Evolutionary conservation across 2,329 filamentous ascomycete genomes (phyloP), one percentile per base, ranked within the genome.

Genomic region (Cladophialophora immunda): DNA sequence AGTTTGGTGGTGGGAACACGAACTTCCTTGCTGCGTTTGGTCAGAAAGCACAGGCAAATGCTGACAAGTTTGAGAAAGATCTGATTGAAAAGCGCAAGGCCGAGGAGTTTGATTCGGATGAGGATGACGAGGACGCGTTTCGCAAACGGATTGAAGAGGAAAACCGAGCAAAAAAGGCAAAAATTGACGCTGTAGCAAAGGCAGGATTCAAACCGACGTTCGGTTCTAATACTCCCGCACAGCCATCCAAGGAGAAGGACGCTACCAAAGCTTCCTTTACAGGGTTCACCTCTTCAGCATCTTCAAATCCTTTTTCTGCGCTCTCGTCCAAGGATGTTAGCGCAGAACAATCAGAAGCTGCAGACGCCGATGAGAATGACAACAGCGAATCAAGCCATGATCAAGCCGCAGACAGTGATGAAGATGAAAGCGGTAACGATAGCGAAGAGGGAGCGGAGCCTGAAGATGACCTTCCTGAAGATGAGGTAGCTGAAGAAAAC

Each of bases 101-200:
- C 3, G 82, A 84, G 58, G 82, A 84, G 25, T 84, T 81, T 66
- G 83, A 85, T 68, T 84, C 82, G 7, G 83, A 84, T 15, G 82
- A 84, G 62, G 82, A 85, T 50, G 81, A 84, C 52, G 80, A 83
- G 68, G 82, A 76, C 30, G 78, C 81, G 55, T 85, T 82, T 80
- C 80, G 83, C 64, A 78, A 79, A 62, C 76, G 77, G 64, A 77
- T 85, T 70, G 78, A 78, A 47, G 81, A 82, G 70, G 75, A 81
- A 70, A 81, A 82, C 69, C 78, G 77, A 30, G 79, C 79, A 47
- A 84, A 84, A 74, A 77, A 76, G 30, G 75, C 77, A 55, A 77
- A 81, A 68, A 72, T 82, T 52, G 78, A 78, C 47, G 76, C 79
- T 32, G 74, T 76, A 34, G 70, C 76, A 2, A 77, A 78, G 50